These are phyloP conservation scores for Xylaria grammica DNA, from an alignment of 495 filamentous ascomycete species.

Conservation along the genomic window DNA sequence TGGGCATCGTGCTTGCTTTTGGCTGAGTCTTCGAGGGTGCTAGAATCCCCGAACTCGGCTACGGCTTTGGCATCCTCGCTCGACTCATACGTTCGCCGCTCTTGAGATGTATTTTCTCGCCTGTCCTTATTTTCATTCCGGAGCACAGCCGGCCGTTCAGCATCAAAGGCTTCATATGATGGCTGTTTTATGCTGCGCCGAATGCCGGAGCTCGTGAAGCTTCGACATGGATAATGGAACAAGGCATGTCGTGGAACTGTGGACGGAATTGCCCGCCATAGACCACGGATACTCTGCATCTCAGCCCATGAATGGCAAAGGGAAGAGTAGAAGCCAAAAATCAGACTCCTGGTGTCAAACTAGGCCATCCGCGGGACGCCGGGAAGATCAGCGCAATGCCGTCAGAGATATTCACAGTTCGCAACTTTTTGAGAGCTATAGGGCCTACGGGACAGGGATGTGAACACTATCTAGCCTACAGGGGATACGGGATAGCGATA, in stretches of 20 bases:
- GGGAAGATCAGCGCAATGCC: constrained; percentile 6
- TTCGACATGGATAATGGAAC: background rate
- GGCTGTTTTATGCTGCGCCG: background rate
- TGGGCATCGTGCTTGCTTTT: constrained; percentile 4
- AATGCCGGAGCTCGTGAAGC: constrained; percentile 10
- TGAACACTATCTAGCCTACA: background rate
- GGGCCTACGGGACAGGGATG: background rate
- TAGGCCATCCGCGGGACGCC: background rate
- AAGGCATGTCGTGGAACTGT: constrained; percentile 31
- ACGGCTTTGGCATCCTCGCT: background rate
- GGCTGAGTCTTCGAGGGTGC: constrained; percentile 26
- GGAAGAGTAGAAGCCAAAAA: constrained; percentile 25
- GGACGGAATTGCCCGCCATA: constrained; percentile 32
- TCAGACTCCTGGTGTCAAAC: constrained; percentile 8
- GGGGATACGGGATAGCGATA: constrained; percentile 7
- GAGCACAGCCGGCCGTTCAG: background rate
- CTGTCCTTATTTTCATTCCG: background rate
- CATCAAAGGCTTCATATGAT: background rate
- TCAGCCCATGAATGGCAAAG: constrained; percentile 38
- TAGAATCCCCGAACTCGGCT: constrained; percentile 26
- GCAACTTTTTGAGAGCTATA: constrained; percentile 3
- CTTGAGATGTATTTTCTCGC: background rate
- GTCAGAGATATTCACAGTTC: constrained; percentile 16
- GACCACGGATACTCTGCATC: constrained; percentile 38
- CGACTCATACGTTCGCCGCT: background rate